Evolutionary conservation across 2,329 filamentous ascomycete species (phyloP).

Genomic region (Elsinoe perseae): DNA sequence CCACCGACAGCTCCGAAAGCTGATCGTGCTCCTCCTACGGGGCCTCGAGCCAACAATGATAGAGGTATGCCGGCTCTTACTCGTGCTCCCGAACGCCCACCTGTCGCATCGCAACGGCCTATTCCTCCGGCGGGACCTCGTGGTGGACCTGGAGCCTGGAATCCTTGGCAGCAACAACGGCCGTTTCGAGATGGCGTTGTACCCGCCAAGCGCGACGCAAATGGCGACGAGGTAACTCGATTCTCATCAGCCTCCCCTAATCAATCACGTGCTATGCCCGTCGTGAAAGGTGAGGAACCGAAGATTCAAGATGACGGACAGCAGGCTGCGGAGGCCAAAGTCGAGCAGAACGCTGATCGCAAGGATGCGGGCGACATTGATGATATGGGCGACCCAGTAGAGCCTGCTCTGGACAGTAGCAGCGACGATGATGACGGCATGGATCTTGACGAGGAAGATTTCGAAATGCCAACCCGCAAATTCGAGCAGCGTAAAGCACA

Average conservation of each 20-base stretch:
- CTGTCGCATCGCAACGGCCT: conserved; percentile 19
- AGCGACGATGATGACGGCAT: conserved; percentile 42
- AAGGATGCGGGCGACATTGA: conserved; percentile 26
- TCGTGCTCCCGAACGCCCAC: conserved; percentile 20
- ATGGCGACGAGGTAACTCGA: conserved; percentile 33
- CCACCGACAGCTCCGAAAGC: conserved; percentile 31
- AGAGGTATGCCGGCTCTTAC: conserved; percentile 15
- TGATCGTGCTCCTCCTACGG: conserved; percentile 25
- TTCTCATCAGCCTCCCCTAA: background rate
- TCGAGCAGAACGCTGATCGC: conserved; percentile 13
- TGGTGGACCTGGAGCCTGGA: conserved; percentile 23
- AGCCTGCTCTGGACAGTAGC: conserved; percentile 10
- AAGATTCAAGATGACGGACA: conserved; percentile 10
- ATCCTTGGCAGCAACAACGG: conserved; percentile 35
- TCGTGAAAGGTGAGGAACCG: background rate
- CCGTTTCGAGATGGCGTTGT: conserved; percentile 26
- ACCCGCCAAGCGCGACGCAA: conserved; percentile 40
- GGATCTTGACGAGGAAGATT: conserved; percentile 40
- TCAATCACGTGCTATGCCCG: background rate
- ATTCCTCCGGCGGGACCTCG: conserved; percentile 23
- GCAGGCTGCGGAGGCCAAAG: conserved; percentile 11
- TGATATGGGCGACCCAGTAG: conserved; percentile 16
- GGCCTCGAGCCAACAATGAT: conserved; percentile 21
- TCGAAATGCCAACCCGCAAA: conserved; percentile 39
- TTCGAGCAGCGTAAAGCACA: conserved; percentile 40